Evolutionary conservation across 495 filamentous ascomycete species (phyloP), one percentile per base, ranked within the genome.

Genomic region (Trichoderma parareesei): DNA sequence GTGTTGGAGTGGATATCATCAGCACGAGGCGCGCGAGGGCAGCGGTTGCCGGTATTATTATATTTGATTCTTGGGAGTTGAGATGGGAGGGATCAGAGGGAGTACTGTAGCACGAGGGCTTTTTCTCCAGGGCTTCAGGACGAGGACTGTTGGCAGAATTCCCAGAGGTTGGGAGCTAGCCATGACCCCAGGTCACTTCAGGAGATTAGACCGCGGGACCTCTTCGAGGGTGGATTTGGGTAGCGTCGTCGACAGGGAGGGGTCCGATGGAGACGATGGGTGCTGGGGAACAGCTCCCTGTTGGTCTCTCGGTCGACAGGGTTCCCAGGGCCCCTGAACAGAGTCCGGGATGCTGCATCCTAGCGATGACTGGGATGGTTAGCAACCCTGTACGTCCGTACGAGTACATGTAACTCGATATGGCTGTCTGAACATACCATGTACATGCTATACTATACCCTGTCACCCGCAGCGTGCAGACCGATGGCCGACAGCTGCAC

Each of bases 161-260:
- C 33, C 53, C 53, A 57, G 37, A 57, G 27, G 35, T 57, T 57
- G 53, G 53, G 53, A 27, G 53, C 53, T 57, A 37, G 35, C 53
- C 33, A 13, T 57, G 53, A 57, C 53, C 53, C 53, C 53, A 57
- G 53, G 27, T 57, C 53, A 37, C 8, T 57, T 27, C 53, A 57
- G 53, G 53, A 57, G 53, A 57, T 57, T 57, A 27, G 53, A 57
- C 53, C 53, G 53, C 53, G 53, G 53, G 37, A 57, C 27, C 20
- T 49, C 46, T 10, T 38, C 44, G 53, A 38, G 33, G 53, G 48
- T 55, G 48, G 48, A n/a, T 27, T n/a, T 49, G 16, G n/a, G 53
- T 37, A 57, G 46, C 33, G 53, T 57, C 53, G 53, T 16, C 53
- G 33, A 57, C 53, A 33, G 20, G 53, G 53, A 18, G 53, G 53